Base-by-base conservation (phyloP, 2,329 filamentous ascomycete species). In the Diaporthe sp. region DNA sequence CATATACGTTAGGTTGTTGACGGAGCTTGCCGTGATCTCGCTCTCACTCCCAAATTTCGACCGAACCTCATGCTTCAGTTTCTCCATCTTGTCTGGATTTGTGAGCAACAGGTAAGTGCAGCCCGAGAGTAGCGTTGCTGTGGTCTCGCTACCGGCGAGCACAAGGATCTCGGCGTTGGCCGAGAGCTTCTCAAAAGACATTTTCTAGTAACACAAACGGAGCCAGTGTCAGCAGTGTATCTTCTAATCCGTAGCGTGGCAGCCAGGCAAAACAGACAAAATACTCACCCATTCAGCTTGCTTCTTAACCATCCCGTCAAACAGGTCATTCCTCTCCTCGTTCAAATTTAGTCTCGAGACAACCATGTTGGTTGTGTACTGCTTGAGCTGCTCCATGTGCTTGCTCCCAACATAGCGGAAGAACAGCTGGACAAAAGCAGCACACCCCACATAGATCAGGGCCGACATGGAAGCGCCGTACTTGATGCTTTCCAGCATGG, bases 41-140 rank as follows among this genome's bases (percentile, higher is more conserved):
- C 80, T 77, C 42, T 81, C 78, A 0, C 42, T 76, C 5, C 74
- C 63, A 69, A 85, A 85, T 5, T 78, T 44, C 1, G 77, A 74
- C 3, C 83, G 81, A 4, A 86, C 78, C 77, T 86, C 84, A 1
- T 78, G n/a, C 17, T 77, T 77, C 39, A 85, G 47, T 39, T 76
- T 82, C 27, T 77, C 51, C 25, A 81, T 73, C 17, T 72, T 72
- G 1, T 78, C 55, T 3, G 80, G 80, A 39, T 82, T 79, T 9
- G 56, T 70, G 8, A 77, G 70, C 17, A 80, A 68, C 65, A 75
- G 42, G 55, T 76, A 77, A 27, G 72, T 75, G 68, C 74, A 59
- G 7, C 68, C 75, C 2, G 75, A 76, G 22, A 77, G 51, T 22
- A 75, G 39, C 13, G 72, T 76, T 22, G 75, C 74, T 30, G 75